phyloP scores from a whole-genome alignment of 257 asterid species.

The Plectranthus barbatus region DNA sequence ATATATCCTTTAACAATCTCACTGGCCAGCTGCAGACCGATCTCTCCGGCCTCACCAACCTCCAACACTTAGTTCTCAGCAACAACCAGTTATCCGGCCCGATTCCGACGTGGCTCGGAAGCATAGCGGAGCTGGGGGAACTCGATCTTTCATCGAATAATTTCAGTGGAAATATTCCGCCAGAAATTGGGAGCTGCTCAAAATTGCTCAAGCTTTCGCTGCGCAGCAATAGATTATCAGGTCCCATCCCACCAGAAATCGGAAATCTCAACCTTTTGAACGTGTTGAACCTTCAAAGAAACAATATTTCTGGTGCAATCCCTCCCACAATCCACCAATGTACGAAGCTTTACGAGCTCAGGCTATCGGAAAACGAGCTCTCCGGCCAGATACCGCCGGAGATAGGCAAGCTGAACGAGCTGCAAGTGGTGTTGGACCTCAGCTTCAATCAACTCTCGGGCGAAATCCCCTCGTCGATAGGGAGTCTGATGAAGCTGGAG shows the following conservation, averaged over 20 bases:
- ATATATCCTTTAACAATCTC: slow-evolving; percentile 60
- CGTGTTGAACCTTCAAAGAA: slow-evolving; percentile 60
- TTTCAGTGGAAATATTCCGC: slow-evolving; percentile 60
- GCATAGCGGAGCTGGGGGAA: slow-evolving; percentile 57
- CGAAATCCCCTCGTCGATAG: slow-evolving; percentile 63
- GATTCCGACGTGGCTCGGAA: slow-evolving; percentile 73
- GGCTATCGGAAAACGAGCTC: slow-evolving; percentile 62
- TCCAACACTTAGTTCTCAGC: slow-evolving; percentile 58
- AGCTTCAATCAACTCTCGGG: slow-evolving; percentile 63
- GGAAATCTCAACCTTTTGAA: slow-evolving; percentile 67
- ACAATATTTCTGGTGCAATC: slow-evolving; percentile 60
- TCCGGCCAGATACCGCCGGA: slow-evolving; percentile 60
- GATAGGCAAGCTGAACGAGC: slow-evolving; percentile 55
- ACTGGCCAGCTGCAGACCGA: slow-evolving; percentile 43
- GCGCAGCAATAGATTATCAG: slow-evolving; percentile 45
- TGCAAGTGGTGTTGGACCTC: slow-evolving; percentile 76
- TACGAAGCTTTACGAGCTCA: slow-evolving; percentile 70
- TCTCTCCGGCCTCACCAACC: slow-evolving; percentile 40
- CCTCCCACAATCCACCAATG: slow-evolving; percentile 66
- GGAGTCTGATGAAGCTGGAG: slow-evolving; percentile 61
- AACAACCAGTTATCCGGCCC: slow-evolving; percentile 45
- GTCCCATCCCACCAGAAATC: slow-evolving; percentile 59
- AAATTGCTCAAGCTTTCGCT: slow-evolving; percentile 57
- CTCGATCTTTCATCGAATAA: slow-evolving; percentile 64
- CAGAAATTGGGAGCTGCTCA: slow-evolving; percentile 63